Evolutionary conservation across 768 basidiomycete genomes (phyloP).

Genomic region (Tylopilus cervinicoccineus): DNA sequence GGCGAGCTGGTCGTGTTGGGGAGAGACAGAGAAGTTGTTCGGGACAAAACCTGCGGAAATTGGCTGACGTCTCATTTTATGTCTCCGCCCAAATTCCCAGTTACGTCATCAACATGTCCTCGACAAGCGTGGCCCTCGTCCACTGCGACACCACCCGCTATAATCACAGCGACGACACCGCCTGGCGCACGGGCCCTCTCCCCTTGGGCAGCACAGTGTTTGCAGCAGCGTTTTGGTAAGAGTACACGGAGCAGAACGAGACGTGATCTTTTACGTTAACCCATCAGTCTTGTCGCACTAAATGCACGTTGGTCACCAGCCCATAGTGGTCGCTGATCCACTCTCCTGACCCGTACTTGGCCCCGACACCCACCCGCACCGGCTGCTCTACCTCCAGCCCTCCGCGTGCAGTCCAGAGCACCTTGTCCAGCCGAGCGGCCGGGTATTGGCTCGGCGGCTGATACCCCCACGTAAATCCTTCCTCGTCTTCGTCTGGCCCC

Average conservation of each 20-base stretch:
- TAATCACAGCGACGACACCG: conserved; percentile 10
- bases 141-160: conserved; percentile 3
- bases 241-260: conserved; percentile 4
- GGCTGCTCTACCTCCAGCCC: conserved; percentile 53
- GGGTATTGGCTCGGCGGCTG: conserved; percentile 49
- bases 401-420: conserved; percentile 51
- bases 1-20: conserved; percentile 17
- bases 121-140: not conserved
- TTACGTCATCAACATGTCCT: conserved; percentile 10
- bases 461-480: conserved; percentile 67
- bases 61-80: conserved; percentile 25
- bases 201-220: not conserved
- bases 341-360: conserved; percentile 38
- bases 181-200: no score
- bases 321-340: conserved; percentile 74
- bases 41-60: conserved; percentile 12
- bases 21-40: conserved; percentile 3
- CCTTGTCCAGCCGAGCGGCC: conserved; percentile 58
- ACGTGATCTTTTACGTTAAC: conserved; percentile 5
- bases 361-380: conserved; percentile 51
- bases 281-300: conserved; percentile 20
- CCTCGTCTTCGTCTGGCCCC: conserved; percentile 39
- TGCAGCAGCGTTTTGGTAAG: not conserved
- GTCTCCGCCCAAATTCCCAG: conserved; percentile 27
- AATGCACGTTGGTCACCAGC: conserved; percentile 39